phyloP scores from a whole-genome alignment of 768 basidiomycete species.

The Suillus hirtellus region DNA sequence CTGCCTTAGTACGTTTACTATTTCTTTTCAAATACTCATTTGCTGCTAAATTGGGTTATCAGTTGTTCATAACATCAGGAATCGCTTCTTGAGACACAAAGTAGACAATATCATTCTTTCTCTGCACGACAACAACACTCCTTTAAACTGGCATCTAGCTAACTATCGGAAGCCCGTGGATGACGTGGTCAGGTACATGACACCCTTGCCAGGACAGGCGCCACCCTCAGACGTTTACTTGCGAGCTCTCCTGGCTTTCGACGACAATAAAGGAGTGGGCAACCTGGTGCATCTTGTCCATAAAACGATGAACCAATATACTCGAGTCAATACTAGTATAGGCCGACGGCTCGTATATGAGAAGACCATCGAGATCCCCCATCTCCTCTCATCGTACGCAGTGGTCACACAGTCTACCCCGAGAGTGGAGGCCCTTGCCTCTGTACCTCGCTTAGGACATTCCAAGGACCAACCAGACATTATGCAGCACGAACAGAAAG shows the following conservation, averaged over 20 bases:
- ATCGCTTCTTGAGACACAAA: slow-evolving; percentile 4
- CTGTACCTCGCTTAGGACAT: slow-evolving; percentile 4
- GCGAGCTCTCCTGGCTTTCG: slow-evolving; percentile 18
- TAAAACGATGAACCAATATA: background rate
- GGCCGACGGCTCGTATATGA: slow-evolving; percentile 34
- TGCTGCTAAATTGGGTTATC: background rate
- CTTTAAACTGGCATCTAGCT: slow-evolving; percentile 4
- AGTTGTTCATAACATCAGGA: slow-evolving; percentile 38
- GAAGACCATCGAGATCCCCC: slow-evolving; percentile 30
- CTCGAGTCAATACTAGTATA: background rate
- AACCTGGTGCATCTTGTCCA: slow-evolving; percentile 30
- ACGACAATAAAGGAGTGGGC: slow-evolving; percentile 15
- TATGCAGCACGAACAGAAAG: too few species aligned
- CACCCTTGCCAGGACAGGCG: background rate
- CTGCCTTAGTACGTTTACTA: slow-evolving; percentile 43
- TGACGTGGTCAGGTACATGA: slow-evolving; percentile 8
- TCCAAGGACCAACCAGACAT: too few species aligned
- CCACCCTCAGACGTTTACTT: slow-evolving; percentile 13
- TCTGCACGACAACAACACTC: slow-evolving; percentile 10
- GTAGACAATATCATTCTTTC: slow-evolving; percentile 14
- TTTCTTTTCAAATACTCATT: background rate
- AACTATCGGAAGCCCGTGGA: slow-evolving; percentile 16
- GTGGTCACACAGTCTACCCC: slow-evolving; percentile 19
- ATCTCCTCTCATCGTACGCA: slow-evolving; percentile 24
- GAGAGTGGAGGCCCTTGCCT: slow-evolving; percentile 19